Evolutionary conservation across 495 filamentous ascomycete species (phyloP).

Genomic region (Penicillium manginii): DNA sequence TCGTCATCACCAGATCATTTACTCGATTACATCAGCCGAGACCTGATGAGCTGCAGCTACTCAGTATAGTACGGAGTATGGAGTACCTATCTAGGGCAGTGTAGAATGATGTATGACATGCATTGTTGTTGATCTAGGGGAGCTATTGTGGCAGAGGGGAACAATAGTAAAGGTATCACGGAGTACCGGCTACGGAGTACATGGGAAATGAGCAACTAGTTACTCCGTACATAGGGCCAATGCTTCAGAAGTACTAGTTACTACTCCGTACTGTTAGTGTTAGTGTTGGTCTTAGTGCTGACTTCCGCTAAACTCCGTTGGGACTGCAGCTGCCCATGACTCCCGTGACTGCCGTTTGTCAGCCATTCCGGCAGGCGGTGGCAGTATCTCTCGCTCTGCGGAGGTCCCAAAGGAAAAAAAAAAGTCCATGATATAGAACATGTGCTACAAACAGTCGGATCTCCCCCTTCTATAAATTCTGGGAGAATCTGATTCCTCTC

Average conservation of each 20-base stretch:
- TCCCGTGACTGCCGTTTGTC: too few species aligned
- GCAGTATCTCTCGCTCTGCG: not conserved
- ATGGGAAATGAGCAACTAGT: too few species aligned
- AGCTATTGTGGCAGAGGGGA: not conserved
- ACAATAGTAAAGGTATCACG: not conserved
- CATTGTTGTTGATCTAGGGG: not conserved
- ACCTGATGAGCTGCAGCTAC: not conserved
- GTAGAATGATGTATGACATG: not conserved
- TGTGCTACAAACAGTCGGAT: not conserved
- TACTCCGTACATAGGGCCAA: too few species aligned
- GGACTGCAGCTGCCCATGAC: too few species aligned
- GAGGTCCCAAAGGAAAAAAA: constrained; percentile 18
- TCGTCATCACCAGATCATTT: constrained; percentile 17
- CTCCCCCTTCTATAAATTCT: not conserved
- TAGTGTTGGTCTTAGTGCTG: too few species aligned
- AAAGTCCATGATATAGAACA: constrained; percentile 1
- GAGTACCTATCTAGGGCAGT: not conserved
- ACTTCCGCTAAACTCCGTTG: too few species aligned
- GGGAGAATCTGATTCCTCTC: not conserved
- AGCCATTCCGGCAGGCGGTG: constrained; percentile 17
- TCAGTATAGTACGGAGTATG: too few species aligned
- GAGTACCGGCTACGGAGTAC: too few species aligned
- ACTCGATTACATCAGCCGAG: constrained; percentile 17
- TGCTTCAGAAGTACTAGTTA: too few species aligned
- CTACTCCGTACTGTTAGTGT: too few species aligned